These are phyloP conservation scores for Cytospora leucostoma DNA, from an alignment of 2,329 filamentous ascomycete species.

Conservation along the genomic window DNA sequence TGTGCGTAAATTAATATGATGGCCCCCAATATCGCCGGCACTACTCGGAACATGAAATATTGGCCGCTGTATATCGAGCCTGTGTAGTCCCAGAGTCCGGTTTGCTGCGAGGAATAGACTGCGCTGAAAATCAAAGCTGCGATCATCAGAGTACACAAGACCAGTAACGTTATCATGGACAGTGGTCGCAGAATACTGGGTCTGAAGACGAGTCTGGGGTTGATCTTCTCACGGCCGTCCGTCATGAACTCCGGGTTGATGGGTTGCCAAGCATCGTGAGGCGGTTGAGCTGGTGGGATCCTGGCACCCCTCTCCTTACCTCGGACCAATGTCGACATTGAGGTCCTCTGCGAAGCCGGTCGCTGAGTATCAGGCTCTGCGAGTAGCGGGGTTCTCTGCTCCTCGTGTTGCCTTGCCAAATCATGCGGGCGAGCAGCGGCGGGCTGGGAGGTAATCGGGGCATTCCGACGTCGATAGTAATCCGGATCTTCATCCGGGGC, in stretches of 20 bases:
- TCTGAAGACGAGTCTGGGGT: slow-evolving; percentile 61
- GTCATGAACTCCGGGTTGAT: slow-evolving; percentile 36
- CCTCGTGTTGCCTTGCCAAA: slow-evolving; percentile 18
- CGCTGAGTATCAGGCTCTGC: slow-evolving; percentile 11
- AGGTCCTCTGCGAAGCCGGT: slow-evolving; percentile 24
- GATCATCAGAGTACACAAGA: slow-evolving; percentile 69
- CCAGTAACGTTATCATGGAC: slow-evolving; percentile 61
- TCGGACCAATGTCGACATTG: slow-evolving; percentile 27
- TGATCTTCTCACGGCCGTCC: slow-evolving; percentile 41
- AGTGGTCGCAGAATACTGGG: slow-evolving; percentile 70
- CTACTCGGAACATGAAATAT: slow-evolving; percentile 84
- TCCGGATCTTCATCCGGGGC: slow-evolving; percentile 44
- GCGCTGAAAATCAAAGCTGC: slow-evolving; percentile 72
- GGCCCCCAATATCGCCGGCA: slow-evolving; percentile 76
- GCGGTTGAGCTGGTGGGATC: slow-evolving; percentile 4
- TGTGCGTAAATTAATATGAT: slow-evolving; percentile 76
- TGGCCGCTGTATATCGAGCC: slow-evolving; percentile 66
- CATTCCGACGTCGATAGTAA: slow-evolving; percentile 36
- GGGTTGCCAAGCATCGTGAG: slow-evolving; percentile 31
- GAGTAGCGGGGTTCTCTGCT: slow-evolving; percentile 25
- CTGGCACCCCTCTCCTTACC: slow-evolving; percentile 13
- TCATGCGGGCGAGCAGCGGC: slow-evolving; percentile 2
- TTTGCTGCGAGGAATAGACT: slow-evolving; percentile 62
- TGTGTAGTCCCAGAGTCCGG: slow-evolving; percentile 68
- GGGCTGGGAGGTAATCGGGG: slow-evolving; percentile 7